phyloP scores from a whole-genome alignment of 306 rosid species.

The Urtica urens region DNA sequence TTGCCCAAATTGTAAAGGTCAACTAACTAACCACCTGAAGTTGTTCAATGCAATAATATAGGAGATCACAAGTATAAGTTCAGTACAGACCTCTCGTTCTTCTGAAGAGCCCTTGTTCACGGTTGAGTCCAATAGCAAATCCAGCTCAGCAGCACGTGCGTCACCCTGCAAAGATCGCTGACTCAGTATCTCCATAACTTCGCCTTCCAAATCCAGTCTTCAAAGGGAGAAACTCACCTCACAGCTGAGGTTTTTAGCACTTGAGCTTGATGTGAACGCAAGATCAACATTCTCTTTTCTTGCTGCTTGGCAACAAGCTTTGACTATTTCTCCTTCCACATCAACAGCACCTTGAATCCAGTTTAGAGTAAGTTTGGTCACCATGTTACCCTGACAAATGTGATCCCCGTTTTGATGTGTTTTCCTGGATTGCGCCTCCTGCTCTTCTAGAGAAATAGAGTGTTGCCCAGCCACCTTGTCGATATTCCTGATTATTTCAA shows the following conservation, averaged over 20 bases:
- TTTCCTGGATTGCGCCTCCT: constrained; percentile 35
- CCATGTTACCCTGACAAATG: constrained; percentile 31
- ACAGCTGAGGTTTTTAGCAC: constrained; percentile 49
- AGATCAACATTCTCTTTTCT: constrained; percentile 36
- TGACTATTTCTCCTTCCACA: constrained; percentile 31
- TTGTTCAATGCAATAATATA: constrained; percentile 6
- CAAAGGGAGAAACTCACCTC: constrained; percentile 77
- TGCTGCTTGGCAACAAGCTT: constrained; percentile 30
- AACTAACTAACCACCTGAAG: background rate
- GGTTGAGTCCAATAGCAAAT: constrained; percentile 26
- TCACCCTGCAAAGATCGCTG: constrained; percentile 75
- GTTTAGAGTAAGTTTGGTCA: constrained; percentile 22
- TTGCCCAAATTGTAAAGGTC: no score
- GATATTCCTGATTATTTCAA: constrained; percentile 12
- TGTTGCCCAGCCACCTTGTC: constrained; percentile 26
- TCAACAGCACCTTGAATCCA: constrained; percentile 36
- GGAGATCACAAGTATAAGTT: constrained; percentile 33
- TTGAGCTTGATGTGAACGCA: constrained; percentile 32
- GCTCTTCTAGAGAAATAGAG: constrained; percentile 15
- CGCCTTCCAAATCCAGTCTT: constrained; percentile 58
- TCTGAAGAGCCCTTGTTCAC: constrained; percentile 29
- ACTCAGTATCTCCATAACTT: constrained; percentile 61
- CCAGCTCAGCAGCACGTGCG: constrained; percentile 38
- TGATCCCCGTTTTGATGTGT: constrained; percentile 25
- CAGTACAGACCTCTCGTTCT: constrained; percentile 71